phyloP scores from a whole-genome alignment of 2,329 filamentous ascomycete species.

The Cordyceps javanica region DNA sequence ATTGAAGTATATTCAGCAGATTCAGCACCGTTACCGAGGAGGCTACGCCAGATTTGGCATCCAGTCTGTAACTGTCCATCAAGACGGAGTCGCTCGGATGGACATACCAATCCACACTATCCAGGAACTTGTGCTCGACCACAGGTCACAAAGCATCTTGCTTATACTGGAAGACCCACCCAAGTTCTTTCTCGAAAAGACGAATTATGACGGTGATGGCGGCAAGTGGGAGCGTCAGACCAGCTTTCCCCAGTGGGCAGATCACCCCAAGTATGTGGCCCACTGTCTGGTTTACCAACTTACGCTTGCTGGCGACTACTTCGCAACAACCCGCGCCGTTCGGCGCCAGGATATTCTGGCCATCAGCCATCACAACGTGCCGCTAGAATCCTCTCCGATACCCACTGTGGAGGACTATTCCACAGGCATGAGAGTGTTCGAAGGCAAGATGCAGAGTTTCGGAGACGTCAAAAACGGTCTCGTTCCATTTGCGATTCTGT shows the following conservation, averaged over 20 bases:
- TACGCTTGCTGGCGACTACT: slow-evolving; percentile 19
- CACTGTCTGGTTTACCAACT: slow-evolving; percentile 42
- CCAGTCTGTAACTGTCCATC: slow-evolving; percentile 35
- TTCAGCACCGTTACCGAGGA: slow-evolving; percentile 22
- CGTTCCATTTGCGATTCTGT: slow-evolving; percentile 47
- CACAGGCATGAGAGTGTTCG: slow-evolving; percentile 26
- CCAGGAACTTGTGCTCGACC: slow-evolving; percentile 36
- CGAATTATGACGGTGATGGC: background rate
- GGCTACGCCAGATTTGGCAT: slow-evolving; percentile 37
- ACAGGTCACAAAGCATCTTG: slow-evolving; percentile 32
- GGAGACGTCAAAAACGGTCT: slow-evolving; percentile 21
- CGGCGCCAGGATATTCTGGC: slow-evolving; percentile 19
- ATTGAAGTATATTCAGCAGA: slow-evolving; percentile 40
- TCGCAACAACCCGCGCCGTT: slow-evolving; percentile 21
- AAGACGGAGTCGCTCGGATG: slow-evolving; percentile 1
- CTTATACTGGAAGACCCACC: slow-evolving; percentile 48
- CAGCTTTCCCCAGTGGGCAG: slow-evolving; percentile 19
- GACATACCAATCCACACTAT: slow-evolving; percentile 29
- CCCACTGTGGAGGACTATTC: slow-evolving; percentile 17
- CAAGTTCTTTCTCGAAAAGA: slow-evolving; percentile 34
- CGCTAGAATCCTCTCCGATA: background rate
- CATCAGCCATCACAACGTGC: slow-evolving; percentile 19
- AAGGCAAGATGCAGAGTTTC: slow-evolving; percentile 22
- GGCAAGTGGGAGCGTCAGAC: slow-evolving; percentile 23
- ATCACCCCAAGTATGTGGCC: slow-evolving; percentile 29